Evolutionary conservation across 139 green algal species (phyloP), one percentile per base, ranked within the genome.

Genomic region (Volvox africanus): DNA sequence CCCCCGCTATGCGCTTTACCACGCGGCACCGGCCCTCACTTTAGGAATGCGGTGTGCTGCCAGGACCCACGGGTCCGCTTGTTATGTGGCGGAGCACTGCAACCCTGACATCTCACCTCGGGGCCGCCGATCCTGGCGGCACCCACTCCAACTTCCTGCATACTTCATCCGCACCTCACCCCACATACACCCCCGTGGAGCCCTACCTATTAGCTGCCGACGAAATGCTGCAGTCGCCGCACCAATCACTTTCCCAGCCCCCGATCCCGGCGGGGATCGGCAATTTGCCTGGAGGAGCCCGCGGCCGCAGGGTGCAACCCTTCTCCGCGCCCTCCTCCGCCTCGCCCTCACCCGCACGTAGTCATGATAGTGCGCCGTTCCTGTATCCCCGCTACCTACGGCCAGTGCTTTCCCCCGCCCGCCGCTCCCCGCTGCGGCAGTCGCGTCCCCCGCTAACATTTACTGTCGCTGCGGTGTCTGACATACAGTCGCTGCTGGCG

Each of bases 401-500:
- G 65, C 65, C 65, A 55, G 44, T 55, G 44, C 44, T 55, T 55
- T 28, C 11, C 11, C 65, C 21, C 65, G 65, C 65, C 3, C 65
- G 65, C 2, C 65, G 65, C 65, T 73, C 21, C 24, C 65, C 65
- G 11, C 65, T 28, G 21, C 65, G 65, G 65, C 65, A 24, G 21
- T 73, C 11, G 11, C 75, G 32, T 5, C 75, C 75, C 32, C 37
- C 19, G 1, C 36, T 84, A 35, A 84, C 78, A 33, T 84, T 65
- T 65, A 12, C 78, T 55, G 18, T 30, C 30, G 81, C 55, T 44
- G 14, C n/a, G 55, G n/a, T 20, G 19, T 30, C 55, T 76, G 19
- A 26, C 36, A 26, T 82, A 65, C 85, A 89, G 85, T 55, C 69
- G 44, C 69, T 89, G 2, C 6, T 89, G 85, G n/a, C 85, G n/a